These are phyloP conservation scores for Phaseolus lunatus DNA, from an alignment of 306 rosid species.

Conservation along the genomic window DNA sequence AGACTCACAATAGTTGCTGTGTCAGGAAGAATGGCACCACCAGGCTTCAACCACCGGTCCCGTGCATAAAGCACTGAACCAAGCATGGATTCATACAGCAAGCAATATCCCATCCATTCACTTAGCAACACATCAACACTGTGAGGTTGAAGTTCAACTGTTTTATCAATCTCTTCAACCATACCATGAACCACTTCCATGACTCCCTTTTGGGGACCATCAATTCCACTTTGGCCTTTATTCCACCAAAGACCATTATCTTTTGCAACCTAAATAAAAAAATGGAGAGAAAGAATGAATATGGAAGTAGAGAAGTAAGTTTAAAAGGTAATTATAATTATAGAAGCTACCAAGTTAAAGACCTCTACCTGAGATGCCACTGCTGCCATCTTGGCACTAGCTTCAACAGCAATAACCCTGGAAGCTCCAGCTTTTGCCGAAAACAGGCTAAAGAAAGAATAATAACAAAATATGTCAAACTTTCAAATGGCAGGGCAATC, in stretches of 20 bases:
- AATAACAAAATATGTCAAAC: constrained; percentile 15
- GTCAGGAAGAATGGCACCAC: constrained; percentile 95
- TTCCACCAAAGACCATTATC: constrained; percentile 65
- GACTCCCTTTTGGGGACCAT: constrained; percentile 55
- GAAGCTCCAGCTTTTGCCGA: constrained; percentile 91
- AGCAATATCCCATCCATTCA: constrained; percentile 99
- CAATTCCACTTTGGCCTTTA: constrained; percentile 51
- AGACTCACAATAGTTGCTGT: constrained; percentile 89
- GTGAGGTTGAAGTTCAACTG: constrained; percentile 69
- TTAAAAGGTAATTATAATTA: background rate
- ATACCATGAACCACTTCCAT: constrained; percentile 74
- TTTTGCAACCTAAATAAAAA: constrained; percentile 68
- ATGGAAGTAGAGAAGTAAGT: constrained; percentile 36
- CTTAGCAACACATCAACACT: constrained; percentile 86
- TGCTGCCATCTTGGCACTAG: constrained; percentile 92
- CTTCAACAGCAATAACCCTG: constrained; percentile 91
- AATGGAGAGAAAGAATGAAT: constrained; percentile 17
- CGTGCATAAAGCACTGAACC: constrained; percentile 92
- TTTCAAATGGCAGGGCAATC: constrained; percentile 23
- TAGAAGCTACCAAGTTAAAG: constrained; percentile 10
- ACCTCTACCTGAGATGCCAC: constrained; percentile 79
- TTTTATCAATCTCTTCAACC: constrained; percentile 49
- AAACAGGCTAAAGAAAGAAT: constrained; percentile 65
- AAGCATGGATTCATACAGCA: constrained; percentile 93
- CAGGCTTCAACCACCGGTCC: constrained; percentile 91